Percentiles rank a stretch among this genome's conserved stretches.
Evolutionary conservation across 2,329 filamentous ascomycete species (phyloP).

Genomic region (Aspergillus fischeri): DNA sequence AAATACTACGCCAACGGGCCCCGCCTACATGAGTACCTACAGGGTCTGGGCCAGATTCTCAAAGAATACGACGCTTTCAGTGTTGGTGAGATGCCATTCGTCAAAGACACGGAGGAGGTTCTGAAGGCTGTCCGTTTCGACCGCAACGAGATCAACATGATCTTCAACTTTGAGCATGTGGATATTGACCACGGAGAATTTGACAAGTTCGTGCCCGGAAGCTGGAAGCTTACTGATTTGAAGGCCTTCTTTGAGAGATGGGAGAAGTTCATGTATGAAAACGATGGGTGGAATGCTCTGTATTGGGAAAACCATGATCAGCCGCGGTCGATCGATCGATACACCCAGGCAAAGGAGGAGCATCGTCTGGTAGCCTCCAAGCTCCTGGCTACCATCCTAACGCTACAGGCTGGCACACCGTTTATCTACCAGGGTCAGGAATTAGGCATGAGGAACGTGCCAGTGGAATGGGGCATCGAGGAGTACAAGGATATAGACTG

Average conservation of each 20-base stretch:
- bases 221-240: slow-evolving; percentile 49
- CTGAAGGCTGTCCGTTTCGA: slow-evolving; percentile 53
- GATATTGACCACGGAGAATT: slow-evolving; percentile 52
- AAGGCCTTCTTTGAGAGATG: slow-evolving; percentile 54
- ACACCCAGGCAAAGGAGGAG: slow-evolving; percentile 48
- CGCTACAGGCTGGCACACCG: slow-evolving; percentile 57
- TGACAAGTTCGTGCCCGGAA: slow-evolving; percentile 44
- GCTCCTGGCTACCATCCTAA: slow-evolving; percentile 56
- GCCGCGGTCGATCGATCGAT: slow-evolving; percentile 56
- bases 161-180: slow-evolving; percentile 69
- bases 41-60: slow-evolving; percentile 51
- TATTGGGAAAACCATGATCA: slow-evolving; percentile 67
- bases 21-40: slow-evolving; percentile 34
- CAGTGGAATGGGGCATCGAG: slow-evolving; percentile 55
- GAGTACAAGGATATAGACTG: slow-evolving; percentile 67
- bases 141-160: slow-evolving; percentile 63
- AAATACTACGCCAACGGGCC: slow-evolving; percentile 54
- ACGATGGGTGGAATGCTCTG: slow-evolving; percentile 61
- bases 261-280: slow-evolving; percentile 57
- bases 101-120: slow-evolving; percentile 47
- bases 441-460: slow-evolving; percentile 63
- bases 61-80: slow-evolving; percentile 56
- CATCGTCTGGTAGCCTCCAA: slow-evolving; percentile 53
- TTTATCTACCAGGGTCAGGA: slow-evolving; percentile 70
- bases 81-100: slow-evolving; percentile 58